Evolutionary conservation across 192 early-diverging fungal genomes (phyloP).

Genomic region (Podila epicladia): DNA sequence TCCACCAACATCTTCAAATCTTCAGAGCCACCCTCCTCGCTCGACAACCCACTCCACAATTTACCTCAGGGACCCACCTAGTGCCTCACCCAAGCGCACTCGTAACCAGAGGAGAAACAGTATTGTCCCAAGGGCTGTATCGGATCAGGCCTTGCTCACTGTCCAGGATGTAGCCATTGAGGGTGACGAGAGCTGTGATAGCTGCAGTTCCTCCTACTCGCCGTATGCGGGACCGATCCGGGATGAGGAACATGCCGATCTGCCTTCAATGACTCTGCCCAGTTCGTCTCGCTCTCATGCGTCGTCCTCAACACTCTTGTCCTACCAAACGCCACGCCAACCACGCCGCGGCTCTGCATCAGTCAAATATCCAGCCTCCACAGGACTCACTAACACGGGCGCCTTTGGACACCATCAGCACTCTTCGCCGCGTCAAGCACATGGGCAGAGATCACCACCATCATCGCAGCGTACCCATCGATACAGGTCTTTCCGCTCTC

Average conservation of each 20-base stretch:
- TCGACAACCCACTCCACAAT: neutral
- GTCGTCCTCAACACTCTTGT: neutral
- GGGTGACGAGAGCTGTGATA: conserved; percentile 9
- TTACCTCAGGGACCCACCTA: neutral
- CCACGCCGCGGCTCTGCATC: neutral
- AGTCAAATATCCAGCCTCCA: neutral
- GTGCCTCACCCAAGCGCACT: neutral
- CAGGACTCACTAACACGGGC: conserved; percentile 46
- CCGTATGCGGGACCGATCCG: neutral
- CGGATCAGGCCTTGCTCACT: conserved; percentile 29
- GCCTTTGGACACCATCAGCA: conserved; percentile 18
- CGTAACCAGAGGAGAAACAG: neutral
- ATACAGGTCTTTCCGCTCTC: conserved; percentile 24
- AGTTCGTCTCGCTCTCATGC: neutral
- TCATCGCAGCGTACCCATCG: conserved; percentile 4
- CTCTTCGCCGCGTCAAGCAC: conserved; percentile 8
- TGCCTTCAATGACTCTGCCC: neutral
- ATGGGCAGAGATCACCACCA: neutral
- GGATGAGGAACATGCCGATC: neutral
- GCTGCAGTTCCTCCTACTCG: conserved; percentile 6
- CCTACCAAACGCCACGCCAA: neutral
- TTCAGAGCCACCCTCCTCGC: neutral
- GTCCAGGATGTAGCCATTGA: conserved; percentile 31
- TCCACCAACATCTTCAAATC: neutral
- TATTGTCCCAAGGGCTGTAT: conserved; percentile 28